A percentile compares a stretch with the other conserved stretches of the same genome.
These are phyloP conservation scores for Umbelopsis sp. DNA, from an alignment of 192 early-diverging fungal genomes.

Conservation along the genomic window DNA sequence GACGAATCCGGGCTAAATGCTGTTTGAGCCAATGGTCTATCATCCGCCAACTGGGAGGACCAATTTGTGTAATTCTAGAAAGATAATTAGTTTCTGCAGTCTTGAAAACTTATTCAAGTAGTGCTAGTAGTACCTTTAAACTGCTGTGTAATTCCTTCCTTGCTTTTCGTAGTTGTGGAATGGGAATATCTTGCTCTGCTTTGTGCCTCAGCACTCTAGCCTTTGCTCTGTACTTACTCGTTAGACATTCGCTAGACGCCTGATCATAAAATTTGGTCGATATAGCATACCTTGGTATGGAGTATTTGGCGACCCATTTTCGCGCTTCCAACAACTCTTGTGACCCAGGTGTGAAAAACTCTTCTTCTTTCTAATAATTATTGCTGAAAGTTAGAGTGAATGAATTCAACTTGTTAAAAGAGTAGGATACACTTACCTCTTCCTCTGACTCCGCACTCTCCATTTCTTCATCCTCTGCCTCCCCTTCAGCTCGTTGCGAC, in stretches of 20 bases:
- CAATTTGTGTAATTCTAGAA: slow-evolving; percentile 64
- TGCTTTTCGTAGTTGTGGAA: slow-evolving; percentile 68
- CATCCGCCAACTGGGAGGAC: slow-evolving; percentile 88
- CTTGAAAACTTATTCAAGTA: neutral
- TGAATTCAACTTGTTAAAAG: too few relatives aligned
- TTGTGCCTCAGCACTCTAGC: slow-evolving; percentile 65
- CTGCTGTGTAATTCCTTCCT: slow-evolving; percentile 73
- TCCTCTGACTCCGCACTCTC: slow-evolving; percentile 55
- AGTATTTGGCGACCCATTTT: slow-evolving; percentile 70
- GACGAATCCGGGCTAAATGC: slow-evolving; percentile 82
- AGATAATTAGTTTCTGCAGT: neutral
- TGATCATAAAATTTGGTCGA: neutral
- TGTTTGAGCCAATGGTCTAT: slow-evolving; percentile 78
- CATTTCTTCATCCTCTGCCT: slow-evolving; percentile 50
- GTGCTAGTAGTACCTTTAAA: slow-evolving; percentile 56
- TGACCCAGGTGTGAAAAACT: slow-evolving; percentile 83
- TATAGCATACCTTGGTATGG: slow-evolving; percentile 60
- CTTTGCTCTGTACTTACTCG: slow-evolving; percentile 56
- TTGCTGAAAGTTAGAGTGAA: neutral
- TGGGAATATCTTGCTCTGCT: slow-evolving; percentile 64
- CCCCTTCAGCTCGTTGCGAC: slow-evolving; percentile 52
- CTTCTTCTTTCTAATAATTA: slow-evolving; percentile 58
- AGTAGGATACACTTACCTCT: slow-evolving; percentile 36
- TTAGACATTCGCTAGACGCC: neutral
- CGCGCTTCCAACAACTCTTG: slow-evolving; percentile 70